A percentile compares a stretch with the other conserved stretches of the same genome.
Conservation (phyloP, 2,329 filamentous ascomycete genomes). For the Tolypocladium paradoxum region DNA sequence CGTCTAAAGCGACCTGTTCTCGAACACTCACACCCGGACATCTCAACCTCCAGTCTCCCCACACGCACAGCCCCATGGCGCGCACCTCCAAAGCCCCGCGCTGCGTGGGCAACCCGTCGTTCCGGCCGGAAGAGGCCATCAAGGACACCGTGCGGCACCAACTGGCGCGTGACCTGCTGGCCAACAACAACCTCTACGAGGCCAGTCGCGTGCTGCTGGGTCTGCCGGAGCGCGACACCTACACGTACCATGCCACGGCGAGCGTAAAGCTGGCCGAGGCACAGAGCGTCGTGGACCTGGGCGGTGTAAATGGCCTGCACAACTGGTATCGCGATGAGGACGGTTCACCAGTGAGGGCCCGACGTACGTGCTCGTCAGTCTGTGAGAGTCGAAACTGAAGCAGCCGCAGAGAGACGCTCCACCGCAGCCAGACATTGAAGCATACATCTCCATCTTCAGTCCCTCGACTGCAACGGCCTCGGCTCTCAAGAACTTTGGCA, state of each 20-base stretch:
- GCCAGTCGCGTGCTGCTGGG: slow-evolving; percentile 33
- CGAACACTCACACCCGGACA: no score
- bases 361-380: no score
- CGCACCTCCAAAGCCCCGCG: slow-evolving; percentile 17
- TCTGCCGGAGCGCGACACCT: slow-evolving; percentile 32
- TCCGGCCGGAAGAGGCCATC: slow-evolving; percentile 30
- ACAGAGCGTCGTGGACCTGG: slow-evolving; percentile 33
- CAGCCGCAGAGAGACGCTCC: slow-evolving; percentile 32
- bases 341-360: slow-evolving; percentile 17
- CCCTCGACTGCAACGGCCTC: slow-evolving; percentile 48
- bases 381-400: slow-evolving; percentile 2
- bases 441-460: slow-evolving; percentile 58
- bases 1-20: no score
- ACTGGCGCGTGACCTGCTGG: slow-evolving; percentile 25
- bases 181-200: slow-evolving; percentile 31
- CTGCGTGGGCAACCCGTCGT: slow-evolving; percentile 34
- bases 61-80: slow-evolving; percentile 18
- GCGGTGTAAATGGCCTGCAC: slow-evolving; percentile 34
- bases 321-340: slow-evolving; percentile 35
- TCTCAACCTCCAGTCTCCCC: no score
- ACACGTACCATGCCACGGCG: slow-evolving; percentile 40
- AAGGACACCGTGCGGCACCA: slow-evolving; percentile 26
- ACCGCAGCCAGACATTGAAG: slow-evolving; percentile 45
- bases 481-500: slow-evolving; percentile 49
- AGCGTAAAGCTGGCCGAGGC: slow-evolving; percentile 38